Evolutionary conservation across 2,329 filamentous ascomycete genomes (phyloP).

Genomic region (Beauveria caledonica): DNA sequence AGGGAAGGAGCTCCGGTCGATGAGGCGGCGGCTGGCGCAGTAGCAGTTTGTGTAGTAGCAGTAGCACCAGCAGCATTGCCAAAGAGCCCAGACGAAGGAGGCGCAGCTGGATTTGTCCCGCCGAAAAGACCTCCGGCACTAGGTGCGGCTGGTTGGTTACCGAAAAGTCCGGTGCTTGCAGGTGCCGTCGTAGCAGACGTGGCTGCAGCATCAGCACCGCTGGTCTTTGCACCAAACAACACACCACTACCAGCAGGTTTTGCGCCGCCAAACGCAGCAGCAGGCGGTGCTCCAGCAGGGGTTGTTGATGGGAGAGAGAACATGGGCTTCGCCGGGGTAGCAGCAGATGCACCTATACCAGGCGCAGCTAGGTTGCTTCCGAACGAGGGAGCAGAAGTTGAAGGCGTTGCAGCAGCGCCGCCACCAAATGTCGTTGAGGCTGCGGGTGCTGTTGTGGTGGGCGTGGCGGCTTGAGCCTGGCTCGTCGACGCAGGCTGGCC

Average conservation of each 20-base stretch:
- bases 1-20: conserved; percentile 12
- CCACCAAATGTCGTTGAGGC: conserved; percentile 25
- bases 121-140: conserved; percentile 20
- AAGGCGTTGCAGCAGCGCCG: conserved; percentile 12
- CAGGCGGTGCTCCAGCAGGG: conserved; percentile 46
- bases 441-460: conserved; percentile 18
- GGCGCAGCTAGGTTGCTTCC: conserved; percentile 22
- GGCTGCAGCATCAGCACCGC: conserved; percentile 13
- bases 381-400: conserved; percentile 16
- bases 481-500: conserved; percentile 15
- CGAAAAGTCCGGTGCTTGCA: conserved; percentile 15
- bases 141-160: conserved; percentile 12
- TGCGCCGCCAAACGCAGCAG: conserved; percentile 25
- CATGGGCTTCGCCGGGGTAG: conserved; percentile 37
- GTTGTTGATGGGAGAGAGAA: conserved; percentile 45
- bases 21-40: conserved; percentile 16
- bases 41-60: conserved; percentile 19
- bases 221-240: conserved; percentile 14
- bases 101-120: conserved; percentile 18
- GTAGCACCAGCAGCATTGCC: conserved; percentile 22
- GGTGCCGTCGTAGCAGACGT: conserved; percentile 9
- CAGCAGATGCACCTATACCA: conserved; percentile 21
- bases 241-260: conserved; percentile 10
- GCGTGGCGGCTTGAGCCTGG: conserved; percentile 12
- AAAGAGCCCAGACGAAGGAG: conserved; percentile 22